Evolutionary conservation across 192 early-diverging fungal species (phyloP).

Genomic region (Chytriomyces hyalinus): DNA sequence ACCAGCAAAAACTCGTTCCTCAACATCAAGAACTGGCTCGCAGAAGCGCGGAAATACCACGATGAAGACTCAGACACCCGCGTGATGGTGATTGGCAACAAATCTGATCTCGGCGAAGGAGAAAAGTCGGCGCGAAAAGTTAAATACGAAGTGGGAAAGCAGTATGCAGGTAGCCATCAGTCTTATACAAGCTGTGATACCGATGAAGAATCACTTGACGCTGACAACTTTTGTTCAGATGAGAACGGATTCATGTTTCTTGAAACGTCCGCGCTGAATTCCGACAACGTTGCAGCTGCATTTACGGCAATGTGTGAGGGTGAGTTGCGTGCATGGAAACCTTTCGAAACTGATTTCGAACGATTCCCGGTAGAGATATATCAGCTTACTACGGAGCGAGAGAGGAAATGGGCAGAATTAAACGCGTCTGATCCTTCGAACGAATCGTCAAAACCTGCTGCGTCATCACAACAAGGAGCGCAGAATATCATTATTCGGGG

Average conservation of each 20-base stretch:
- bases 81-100: constrained; percentile 99
- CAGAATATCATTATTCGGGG: no score
- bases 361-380: no score
- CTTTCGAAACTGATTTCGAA: no score
- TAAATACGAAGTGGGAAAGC: constrained; percentile 95
- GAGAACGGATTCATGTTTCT: constrained; percentile 96
- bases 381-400: no score
- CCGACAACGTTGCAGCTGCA: constrained; percentile 92
- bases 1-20: constrained; percentile 94
- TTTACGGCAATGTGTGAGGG: constrained; percentile 80
- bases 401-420: no score
- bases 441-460: no score
- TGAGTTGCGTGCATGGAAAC: no score
- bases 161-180: constrained; percentile 80
- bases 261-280: constrained; percentile 97
- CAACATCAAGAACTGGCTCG: constrained; percentile 95
- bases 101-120: constrained; percentile 76
- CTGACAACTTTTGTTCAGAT: constrained; percentile 45
- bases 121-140: constrained; percentile 89
- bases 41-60: constrained; percentile 75
- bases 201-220: neutral
- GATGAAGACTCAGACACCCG: constrained; percentile 68
- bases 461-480: no score
- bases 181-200: neutral
- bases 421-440: no score